Base-by-base conservation (phyloP, 306 rosid species). In the Medicago ruthenica region DNA sequence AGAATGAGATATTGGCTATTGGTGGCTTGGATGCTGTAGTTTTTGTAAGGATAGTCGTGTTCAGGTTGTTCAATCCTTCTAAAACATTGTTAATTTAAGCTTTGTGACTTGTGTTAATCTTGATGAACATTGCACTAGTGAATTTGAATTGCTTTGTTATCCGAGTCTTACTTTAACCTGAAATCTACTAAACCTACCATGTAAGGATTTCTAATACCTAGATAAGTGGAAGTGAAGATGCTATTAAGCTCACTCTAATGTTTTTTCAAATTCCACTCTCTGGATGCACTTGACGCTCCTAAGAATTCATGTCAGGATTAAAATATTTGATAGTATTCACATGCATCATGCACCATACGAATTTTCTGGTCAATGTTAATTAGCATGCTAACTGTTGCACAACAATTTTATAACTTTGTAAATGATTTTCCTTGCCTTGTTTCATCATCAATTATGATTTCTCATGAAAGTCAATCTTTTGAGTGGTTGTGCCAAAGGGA, bases 1-100 rank as follows among this genome's bases (percentile, higher is more conserved):
- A 96, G 75, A 93, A 88, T 76, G 98, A 96, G 67, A 73, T 92
- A 62, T 66, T 92, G 85, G 78, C 84, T 66, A 58, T 71, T 64
- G 97, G 91, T 81, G 99, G 99, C 81, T 50, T 96, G 89, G 99
- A 96, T 83, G 85, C 92, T 50, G 93, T 96, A 41, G 91, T 89
- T 82, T 96, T 96, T 76, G 58, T 92, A 62, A 85, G 99, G 91
- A 84, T 87, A 36, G 81, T 92, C 54, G 74, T 90, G 48, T 96
- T 96, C 86, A 90, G 97, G 99, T 92, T 69, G 76, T 78, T 79
- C 27, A 53, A 42, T 67, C 64, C 71, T 76, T 58, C 70, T 31
- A 72, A 77, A 82, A 39, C 71, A 60, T 74, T 63, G 44, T 16
- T 54, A 64, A 7, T 76, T 55, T 70, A 54, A 55, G 51, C 40